Evolutionary conservation across 495 filamentous ascomycete species (phyloP).

Genomic region (Xylaria sp.): DNA sequence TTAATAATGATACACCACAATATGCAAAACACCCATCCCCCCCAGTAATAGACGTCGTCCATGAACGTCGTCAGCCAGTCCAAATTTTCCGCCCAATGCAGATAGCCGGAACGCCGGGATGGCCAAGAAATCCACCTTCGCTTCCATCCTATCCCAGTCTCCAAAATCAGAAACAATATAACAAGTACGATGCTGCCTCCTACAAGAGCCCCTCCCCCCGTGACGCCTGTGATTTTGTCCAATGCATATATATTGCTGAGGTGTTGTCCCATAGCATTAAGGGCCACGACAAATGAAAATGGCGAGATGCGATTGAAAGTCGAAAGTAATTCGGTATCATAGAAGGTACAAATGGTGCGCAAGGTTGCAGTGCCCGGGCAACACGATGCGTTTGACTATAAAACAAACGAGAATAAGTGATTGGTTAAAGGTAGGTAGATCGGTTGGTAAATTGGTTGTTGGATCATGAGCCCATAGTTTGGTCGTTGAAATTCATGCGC

Average conservation of each 20-base stretch:
- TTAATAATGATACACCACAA: constrained; percentile 23
- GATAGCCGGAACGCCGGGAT: constrained; percentile 39
- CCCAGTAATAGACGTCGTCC: constrained; percentile 17
- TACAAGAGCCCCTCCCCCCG: constrained; percentile 20
- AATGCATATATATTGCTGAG: constrained; percentile 26
- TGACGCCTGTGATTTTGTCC: constrained; percentile 39
- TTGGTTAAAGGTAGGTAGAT: constrained; percentile 1
- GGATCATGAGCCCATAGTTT: constrained; percentile 5
- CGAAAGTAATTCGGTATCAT: constrained; percentile 24
- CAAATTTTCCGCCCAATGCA: constrained; percentile 37
- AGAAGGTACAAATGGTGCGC: constrained; percentile 34
- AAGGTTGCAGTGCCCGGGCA: not conserved
- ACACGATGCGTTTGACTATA: constrained; percentile 30
- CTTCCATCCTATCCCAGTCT: constrained; percentile 27
- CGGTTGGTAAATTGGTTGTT: not conserved
- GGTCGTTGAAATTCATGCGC: not conserved
- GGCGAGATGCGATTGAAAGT: constrained; percentile 26
- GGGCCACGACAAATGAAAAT: constrained; percentile 37
- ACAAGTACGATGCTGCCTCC: constrained; percentile 42
- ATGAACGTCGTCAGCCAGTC: constrained; percentile 34
- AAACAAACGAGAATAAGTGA: constrained; percentile 38
- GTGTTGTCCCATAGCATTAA: constrained; percentile 10
- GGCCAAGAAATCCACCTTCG: constrained; percentile 33
- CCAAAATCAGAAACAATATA: constrained; percentile 28
- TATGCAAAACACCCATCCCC: constrained; percentile 21